Evolutionary conservation across 2,329 filamentous ascomycete genomes (phyloP), one percentile per base, ranked within the genome.

Genomic region (Elsinoe perseae): DNA sequence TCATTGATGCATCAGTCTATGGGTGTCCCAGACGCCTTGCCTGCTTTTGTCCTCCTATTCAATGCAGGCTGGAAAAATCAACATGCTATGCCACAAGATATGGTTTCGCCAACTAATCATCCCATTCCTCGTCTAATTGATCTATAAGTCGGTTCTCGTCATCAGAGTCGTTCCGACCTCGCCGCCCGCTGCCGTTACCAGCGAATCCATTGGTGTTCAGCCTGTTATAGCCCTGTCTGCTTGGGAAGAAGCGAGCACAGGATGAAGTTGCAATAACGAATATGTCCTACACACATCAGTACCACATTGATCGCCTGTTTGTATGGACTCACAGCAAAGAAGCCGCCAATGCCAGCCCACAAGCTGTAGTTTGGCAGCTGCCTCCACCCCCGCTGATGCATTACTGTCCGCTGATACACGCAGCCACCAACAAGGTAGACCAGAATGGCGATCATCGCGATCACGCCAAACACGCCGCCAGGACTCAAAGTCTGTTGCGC

Each of bases 91-190:
- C 40, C 40, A 43, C 7, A 50, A 30, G 43, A 30, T 32, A 50
- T 50, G 44, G 20, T 25, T 18, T 32, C 25, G 25, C 14, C 27
- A 14, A 42, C 68, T 58, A 78, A 62, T 95, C 91, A 64, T 96
- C 91, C 92, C 92, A 97, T 69, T 96, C 91, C 70, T 97, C 92
- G 66, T 97, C 93, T 58, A 96, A 77, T 71, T 96, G 89, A 70
- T 97, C 92, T 69, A 98, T 97, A 64, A 97, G 73, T 61, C 90
- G 77, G 70, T 97, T 96, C 73, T 97, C 93, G 56, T 90, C 91
- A 58, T 96, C 92, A 5, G 80, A 72, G 50, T 75, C 73, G 21
- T 73, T 68, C 2, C 71, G 69, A 18, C 74, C 69, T 9, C 70
- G 69, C 48, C 73, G 66, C 4, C 70, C 66, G 34, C n/a, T 36